Conservation (phyloP, 805 yeast genomes). For the Cyberlindnera sargentensis region DNA sequence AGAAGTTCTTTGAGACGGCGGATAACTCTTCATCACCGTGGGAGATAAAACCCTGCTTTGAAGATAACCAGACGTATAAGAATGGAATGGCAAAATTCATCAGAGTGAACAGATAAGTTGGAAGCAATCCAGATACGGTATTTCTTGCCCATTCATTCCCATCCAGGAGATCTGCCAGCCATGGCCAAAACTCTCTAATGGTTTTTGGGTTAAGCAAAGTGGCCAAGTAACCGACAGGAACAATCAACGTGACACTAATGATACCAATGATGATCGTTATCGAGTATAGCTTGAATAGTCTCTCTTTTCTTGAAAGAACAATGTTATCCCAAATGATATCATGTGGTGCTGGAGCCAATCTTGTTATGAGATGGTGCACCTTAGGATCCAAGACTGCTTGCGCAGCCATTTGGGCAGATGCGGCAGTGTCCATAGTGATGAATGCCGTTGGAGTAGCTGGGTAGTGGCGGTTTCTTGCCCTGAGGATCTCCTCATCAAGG, state of each 20-base stretch:
- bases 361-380: slow-evolving; percentile 73
- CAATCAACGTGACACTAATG: slow-evolving; percentile 63
- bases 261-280: slow-evolving; percentile 64
- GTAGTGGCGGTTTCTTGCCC: slow-evolving; percentile 61
- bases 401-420: slow-evolving; percentile 94
- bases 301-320: slow-evolving; percentile 68
- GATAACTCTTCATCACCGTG: slow-evolving; percentile 90
- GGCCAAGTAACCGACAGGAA: slow-evolving; percentile 82
- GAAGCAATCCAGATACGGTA: slow-evolving; percentile 80
- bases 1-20: slow-evolving; percentile 86
- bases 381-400: slow-evolving; percentile 92
- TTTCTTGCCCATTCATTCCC: slow-evolving; percentile 65
- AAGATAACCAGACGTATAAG: slow-evolving; percentile 75
- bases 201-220: slow-evolving; percentile 74
- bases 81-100: slow-evolving; percentile 81
- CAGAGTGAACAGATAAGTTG: slow-evolving; percentile 84
- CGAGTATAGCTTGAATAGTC: slow-evolving; percentile 54
- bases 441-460: slow-evolving; percentile 88
- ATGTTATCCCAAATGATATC: slow-evolving; percentile 92
- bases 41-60: slow-evolving; percentile 82
- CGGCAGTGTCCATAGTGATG: slow-evolving; percentile 90
- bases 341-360: slow-evolving; percentile 91
- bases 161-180: slow-evolving; percentile 60
- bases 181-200: slow-evolving; percentile 77
- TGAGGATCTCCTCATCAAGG: slow-evolving; percentile 61